These are phyloP conservation scores for Suhomyces choctaworum DNA, from an alignment of 1,139 yeast genomes.

Conservation along the genomic window DNA sequence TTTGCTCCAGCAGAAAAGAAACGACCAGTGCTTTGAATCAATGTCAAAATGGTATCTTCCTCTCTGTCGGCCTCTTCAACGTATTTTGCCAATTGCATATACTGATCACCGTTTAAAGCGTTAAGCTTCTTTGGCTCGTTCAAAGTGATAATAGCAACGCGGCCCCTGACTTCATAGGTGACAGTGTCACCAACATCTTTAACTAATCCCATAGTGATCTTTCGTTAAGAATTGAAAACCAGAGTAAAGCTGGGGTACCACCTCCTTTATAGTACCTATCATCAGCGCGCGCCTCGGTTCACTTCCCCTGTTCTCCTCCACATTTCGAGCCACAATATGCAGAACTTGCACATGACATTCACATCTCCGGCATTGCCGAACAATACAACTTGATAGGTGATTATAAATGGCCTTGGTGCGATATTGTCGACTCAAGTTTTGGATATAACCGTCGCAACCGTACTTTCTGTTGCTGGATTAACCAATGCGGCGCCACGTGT, in stretches of 20 bases:
- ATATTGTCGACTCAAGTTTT: no score
- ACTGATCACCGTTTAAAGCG: slow-evolving; percentile 69
- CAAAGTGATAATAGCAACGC: slow-evolving; percentile 65
- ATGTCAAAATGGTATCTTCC: slow-evolving; percentile 62
- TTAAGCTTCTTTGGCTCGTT: slow-evolving; percentile 64
- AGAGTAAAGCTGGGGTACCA: not conserved
- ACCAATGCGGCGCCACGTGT: no score
- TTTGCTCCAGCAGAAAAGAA: slow-evolving; percentile 89
- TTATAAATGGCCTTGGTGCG: no score
- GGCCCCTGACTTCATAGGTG: slow-evolving; percentile 52
- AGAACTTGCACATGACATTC: no score
- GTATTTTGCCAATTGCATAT: slow-evolving; percentile 58
- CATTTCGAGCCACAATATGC: no score
- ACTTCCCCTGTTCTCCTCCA: not conserved
- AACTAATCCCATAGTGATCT: slow-evolving; percentile 6
- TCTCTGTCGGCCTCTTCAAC: slow-evolving; percentile 69
- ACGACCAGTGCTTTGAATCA: slow-evolving; percentile 71
- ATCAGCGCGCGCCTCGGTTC: slow-evolving; percentile 1
- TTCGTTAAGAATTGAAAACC: no score
- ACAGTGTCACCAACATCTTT: slow-evolving; percentile 12
- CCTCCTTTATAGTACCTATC: slow-evolving; percentile 4
- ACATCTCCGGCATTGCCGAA: no score
- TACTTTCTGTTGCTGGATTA: no score
- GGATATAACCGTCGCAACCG: no score
- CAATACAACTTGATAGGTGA: no score